Evolutionary conservation across 2,329 filamentous ascomycete genomes (phyloP), one percentile per base, ranked within the genome.

Genomic region (Monosporascus sp.): DNA sequence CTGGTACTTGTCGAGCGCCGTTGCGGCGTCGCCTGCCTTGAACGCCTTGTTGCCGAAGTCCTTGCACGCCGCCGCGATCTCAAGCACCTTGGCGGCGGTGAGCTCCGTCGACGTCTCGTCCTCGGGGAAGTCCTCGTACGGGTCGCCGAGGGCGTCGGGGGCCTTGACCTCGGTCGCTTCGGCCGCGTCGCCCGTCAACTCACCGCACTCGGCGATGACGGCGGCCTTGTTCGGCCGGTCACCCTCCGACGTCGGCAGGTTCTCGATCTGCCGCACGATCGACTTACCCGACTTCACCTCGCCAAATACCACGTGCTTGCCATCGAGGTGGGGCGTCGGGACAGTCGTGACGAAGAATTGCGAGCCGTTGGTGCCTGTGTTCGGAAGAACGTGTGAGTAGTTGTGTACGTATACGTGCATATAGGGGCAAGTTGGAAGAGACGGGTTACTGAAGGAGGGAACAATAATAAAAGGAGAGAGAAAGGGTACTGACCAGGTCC

Each of bases 261-360:
- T 94, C 76, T 99, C 94, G 65, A 97, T 86, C 70, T 92, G 86
- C 59, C 94, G 88, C 37, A 97, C 83, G 38, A 97, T 77, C 57
- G 89, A 92, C 80, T 97, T 97, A 66, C 94, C 94, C 56, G 86
- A 88, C 66, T 97, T 82, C 52, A 97, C 93, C 70, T 97, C 88
- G 58, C 94, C 94, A 64, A 97, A 99, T 24, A 99, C 92, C 47
- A 97, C 94, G 74, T 99, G 93, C 80, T 99, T 99, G 70, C 85
- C 85, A 71, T 99, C 92, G 40, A 97, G 83, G 71, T 97, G 94
- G 48, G 91, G 92, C 15, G 94, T 97, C n/a, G 86, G 80, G 31
- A 96, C 90, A 17, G 94, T 97, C 48, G 94, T 99, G 65, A 97
- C 79, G 81, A 99, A 99, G 82, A 99, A 99, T 68, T 99, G 94